Evolutionary conservation across 2,329 filamentous ascomycete genomes (phyloP), one percentile per base, ranked within the genome.

Genomic region (Leptodontidium sp.): DNA sequence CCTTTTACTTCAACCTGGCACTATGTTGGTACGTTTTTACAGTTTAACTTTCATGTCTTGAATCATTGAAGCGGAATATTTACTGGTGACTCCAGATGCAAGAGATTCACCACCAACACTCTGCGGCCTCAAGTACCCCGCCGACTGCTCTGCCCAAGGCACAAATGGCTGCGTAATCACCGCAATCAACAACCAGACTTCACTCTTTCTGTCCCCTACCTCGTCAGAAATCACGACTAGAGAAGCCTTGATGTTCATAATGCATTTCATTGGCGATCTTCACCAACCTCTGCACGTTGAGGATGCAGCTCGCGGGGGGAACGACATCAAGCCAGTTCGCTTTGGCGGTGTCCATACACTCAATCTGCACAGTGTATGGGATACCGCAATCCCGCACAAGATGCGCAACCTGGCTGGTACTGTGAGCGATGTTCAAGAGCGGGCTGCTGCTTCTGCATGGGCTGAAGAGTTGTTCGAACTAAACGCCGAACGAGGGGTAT

Each of bases 291-390:
- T 91, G 70, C 88, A 91, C 77, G 85, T 86, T 64, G 88, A 90
- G 79, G 84, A 90, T 67, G 85, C 89, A 12, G 82, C 84, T 1
- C 81, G 85, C 47, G 91, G 91, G 64, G 91, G 91, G 0, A 93
- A 93, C 73, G 86, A 86, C 14, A 90, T 93, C 73, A 78, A 83
- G n/a, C 90, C 92, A 2, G 81, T 80, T 17, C 92, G 88, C 79
- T 82, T 88, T 29, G 84, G 83, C 2, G 58, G 52, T 43, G 65
- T 65, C 26, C 84, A 83, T 2, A 77, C 78, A 29, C 82, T 86
- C 68, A 92, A 93, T 75, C 82, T 93, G 64, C 91, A 93, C 75
- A 85, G 89, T 68, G 87, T 92, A n/a, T 93, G 91, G 91, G 91
- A 93, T 76, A 87, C 84, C 62, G 86, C 86, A 72, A 92, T 92